Evolutionary conservation across 108 stramenopile species (phyloP).

Genomic region (Heterococcus sp.): DNA sequence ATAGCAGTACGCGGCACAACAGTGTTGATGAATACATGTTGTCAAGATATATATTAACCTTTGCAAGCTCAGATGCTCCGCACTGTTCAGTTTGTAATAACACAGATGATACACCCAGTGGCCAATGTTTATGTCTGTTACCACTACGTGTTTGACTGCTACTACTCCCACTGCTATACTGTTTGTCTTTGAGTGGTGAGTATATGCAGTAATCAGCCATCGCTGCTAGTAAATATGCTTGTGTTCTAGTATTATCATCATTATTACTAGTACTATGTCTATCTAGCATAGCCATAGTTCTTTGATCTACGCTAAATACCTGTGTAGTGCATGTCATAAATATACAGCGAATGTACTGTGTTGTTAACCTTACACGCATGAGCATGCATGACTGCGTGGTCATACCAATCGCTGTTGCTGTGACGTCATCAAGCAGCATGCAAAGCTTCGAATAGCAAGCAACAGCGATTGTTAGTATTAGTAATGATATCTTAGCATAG

Average conservation of each 20-base stretch:
- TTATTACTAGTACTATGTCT: slow-evolving; percentile 67
- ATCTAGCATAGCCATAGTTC: slow-evolving; percentile 77
- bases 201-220: slow-evolving; percentile 23
- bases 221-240: slow-evolving; percentile 41
- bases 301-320: slow-evolving; percentile 79
- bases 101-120: slow-evolving; percentile 44
- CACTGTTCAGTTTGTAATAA: slow-evolving; percentile 18
- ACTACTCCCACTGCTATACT: neutral
- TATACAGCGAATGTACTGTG: neutral
- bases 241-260: slow-evolving; percentile 17
- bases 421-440: too few relatives aligned
- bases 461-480: too few relatives aligned
- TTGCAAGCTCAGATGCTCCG: slow-evolving; percentile 14
- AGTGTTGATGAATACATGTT: too few relatives aligned
- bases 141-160: neutral
- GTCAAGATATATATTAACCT: neutral
- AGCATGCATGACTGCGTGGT: too few relatives aligned
- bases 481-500: too few relatives aligned
- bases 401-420: too few relatives aligned
- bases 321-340: neutral
- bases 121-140: slow-evolving; percentile 9
- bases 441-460: too few relatives aligned
- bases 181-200: neutral
- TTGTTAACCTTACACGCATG: too few relatives aligned
- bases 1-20: neutral